A percentile compares a stretch with the other conserved stretches of the same genome.
phyloP scores from a whole-genome alignment of 768 basidiomycete genomes.

The Sarcodon aspratus region DNA sequence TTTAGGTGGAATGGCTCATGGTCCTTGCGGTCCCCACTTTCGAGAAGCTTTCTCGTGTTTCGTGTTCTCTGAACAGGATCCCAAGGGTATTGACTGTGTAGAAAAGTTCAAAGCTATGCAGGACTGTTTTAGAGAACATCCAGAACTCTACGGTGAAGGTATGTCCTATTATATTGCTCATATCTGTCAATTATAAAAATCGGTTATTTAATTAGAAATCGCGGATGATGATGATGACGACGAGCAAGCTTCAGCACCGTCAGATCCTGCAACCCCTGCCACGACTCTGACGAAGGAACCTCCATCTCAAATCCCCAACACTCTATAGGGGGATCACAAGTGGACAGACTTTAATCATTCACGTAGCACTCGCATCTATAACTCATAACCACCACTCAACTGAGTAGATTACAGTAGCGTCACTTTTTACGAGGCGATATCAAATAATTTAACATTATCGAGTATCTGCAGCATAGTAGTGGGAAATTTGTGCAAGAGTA shows the following conservation, averaged over 20 bases:
- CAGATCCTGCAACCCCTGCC: not conserved
- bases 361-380: too few species aligned
- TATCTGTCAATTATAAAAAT: not conserved
- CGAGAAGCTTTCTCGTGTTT: constrained; percentile 96
- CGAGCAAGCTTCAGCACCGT: not conserved
- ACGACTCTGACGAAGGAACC: not conserved
- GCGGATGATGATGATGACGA: not conserved
- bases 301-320: too few species aligned
- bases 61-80: constrained; percentile 86
- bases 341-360: too few species aligned
- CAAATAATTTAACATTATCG: too few species aligned
- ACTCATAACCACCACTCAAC: too few species aligned
- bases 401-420: too few species aligned
- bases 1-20: constrained; percentile 97
- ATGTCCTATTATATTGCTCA: constrained; percentile 16
- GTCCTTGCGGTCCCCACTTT: constrained; percentile 90
- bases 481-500: too few species aligned
- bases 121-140: constrained; percentile 91
- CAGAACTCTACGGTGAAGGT: constrained; percentile 95
- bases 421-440: too few species aligned
- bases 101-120: constrained; percentile 99
- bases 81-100: constrained; percentile 96
- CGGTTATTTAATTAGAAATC: not conserved
- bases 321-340: too few species aligned
- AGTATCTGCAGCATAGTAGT: too few species aligned